Evolutionary conservation across 2,329 filamentous ascomycete species (phyloP), one percentile per base, ranked within the genome.

Genomic region (Teratosphaeria nubilosa): DNA sequence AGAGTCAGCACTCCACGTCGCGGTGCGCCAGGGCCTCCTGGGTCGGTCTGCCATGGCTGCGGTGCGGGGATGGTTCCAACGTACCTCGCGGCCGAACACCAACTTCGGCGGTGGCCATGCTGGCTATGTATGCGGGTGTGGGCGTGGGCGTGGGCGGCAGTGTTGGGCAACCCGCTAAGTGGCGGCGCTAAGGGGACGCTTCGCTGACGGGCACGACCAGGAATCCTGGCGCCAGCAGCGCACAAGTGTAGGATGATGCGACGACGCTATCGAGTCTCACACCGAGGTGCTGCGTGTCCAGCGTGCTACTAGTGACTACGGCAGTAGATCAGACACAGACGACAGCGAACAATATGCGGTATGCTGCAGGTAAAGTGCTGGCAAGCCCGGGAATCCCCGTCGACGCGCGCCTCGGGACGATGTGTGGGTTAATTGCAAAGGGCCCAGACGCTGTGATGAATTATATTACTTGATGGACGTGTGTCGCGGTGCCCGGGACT

Each of bases 51-150:
- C 9, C 41, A 48, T 48, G n/a, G 20, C 5, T 22, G n/a, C 41
- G 20, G 20, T 7, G 27, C 27, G 27, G 2, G 20, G 1, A 22
- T 48, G 1, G n/a, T 3, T 20, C 7, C 20, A 34, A 53, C 51
- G 16, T 20, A 76, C 76, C 76, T 70, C 73, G 74, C 54, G 75
- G 72, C 62, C 72, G 70, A 62, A 73, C 66, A 37, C 74, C 73
- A 62, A 76, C 68, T 66, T 77, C 75, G 60, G 75, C 72, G 59
- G 74, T 74, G 56, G 76, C 76, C 75, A 77, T 78, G 59, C 27
- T 58, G 45, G 56, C 32, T 37, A 30, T 52, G 31, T 45, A 11
- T n/a, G n/a, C n/a, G n/a, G n/a, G n/a, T n/a, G n/a, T n/a, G n/a
- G n/a, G n/a, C n/a, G n/a, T n/a, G n/a, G n/a, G n/a, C n/a, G n/a